Evolutionary conservation across 768 basidiomycete species (phyloP), one percentile per base, ranked within the genome.

Genomic region (Leucocoprinus birnbaumii): DNA sequence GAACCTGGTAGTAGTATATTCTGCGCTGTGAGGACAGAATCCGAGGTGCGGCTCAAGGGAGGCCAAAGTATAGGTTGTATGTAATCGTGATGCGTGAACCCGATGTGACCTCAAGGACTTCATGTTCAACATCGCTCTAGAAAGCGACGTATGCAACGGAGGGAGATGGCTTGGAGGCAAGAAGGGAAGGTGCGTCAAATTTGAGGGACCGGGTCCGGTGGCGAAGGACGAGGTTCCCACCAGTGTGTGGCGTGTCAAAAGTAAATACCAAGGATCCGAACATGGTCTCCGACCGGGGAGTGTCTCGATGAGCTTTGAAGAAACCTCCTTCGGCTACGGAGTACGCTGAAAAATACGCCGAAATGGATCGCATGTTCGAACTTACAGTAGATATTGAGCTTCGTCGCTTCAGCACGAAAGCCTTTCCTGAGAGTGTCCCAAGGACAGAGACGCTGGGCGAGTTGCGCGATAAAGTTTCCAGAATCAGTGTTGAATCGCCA

Each of bases 221-320:
- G 9, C 68, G 69, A 0, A 83, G 64, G 2, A 69, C 51, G 13
- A 80, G 68, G 19, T 65, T 62, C 2, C 80, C 81, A 1, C 80
- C 80, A 52, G 75, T 65, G 58, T 82, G 76, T 0, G 58, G 19
- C 0, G 75, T 74, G 14, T 80, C 80, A 44, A 80, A 71, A 13
- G 78, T 70, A 27, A 83, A 58, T 1, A 82, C 73, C 9, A 85
- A 70, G 1, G 81, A 81, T 1, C 76, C 80, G 34, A 84, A 75
- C 73, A 82, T 80, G 22, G 60, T 58, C 7, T 69, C 65, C 8
- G 65, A 60, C 7, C 74, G 72, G 4, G 77, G 78, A 0, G 80
- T 80, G 55, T 80, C 82, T 43, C 73, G 68, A 60, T 80, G 80
- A 1, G 75, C 44, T 58, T 79, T 79, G 71, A 80, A 82, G 61